Percentiles rank a stretch among this genome's conserved stretches.
Evolutionary conservation across 768 basidiomycete genomes (phyloP).

Genomic region (Russula compacta): DNA sequence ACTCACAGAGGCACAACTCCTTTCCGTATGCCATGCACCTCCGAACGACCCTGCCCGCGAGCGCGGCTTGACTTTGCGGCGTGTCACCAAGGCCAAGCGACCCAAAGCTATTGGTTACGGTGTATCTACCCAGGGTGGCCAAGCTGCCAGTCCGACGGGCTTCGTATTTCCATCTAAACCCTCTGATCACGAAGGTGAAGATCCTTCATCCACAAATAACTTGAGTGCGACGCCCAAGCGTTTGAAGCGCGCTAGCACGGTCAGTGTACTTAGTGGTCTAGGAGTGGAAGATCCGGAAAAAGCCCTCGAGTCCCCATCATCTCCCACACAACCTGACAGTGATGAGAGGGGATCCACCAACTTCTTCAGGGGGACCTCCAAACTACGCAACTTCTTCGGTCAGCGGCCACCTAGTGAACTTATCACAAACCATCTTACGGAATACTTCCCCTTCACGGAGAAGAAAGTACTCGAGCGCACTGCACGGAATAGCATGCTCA

Average conservation of each 20-base stretch:
- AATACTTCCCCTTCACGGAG: constrained; percentile 93
- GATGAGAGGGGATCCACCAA: constrained; percentile 25
- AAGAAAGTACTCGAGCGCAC: constrained; percentile 85
- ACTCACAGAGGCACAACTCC: constrained; percentile 70
- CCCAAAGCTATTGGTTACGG: constrained; percentile 36
- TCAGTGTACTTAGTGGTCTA: constrained; percentile 89
- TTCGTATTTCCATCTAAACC: constrained; percentile 21
- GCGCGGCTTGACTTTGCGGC: constrained; percentile 66
- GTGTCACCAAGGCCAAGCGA: constrained; percentile 35
- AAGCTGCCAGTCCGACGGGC: constrained; percentile 30
- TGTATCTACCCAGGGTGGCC: constrained; percentile 19
- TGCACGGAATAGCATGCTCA: constrained; percentile 83
- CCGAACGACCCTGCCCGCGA: constrained; percentile 73
- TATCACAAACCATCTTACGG: constrained; percentile 87
- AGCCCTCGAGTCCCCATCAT: constrained; percentile 48
- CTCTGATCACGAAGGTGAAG: constrained; percentile 33
- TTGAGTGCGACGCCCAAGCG: constrained; percentile 31
- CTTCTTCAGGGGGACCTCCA: constrained; percentile 44
- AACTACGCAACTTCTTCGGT: constrained; percentile 92
- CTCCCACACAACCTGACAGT: constrained; percentile 34
- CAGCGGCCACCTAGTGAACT: constrained; percentile 96
- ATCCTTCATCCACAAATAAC: constrained; percentile 15
- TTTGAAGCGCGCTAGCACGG: constrained; percentile 86
- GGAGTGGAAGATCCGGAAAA: constrained; percentile 77
- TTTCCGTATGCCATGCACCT: constrained; percentile 76